These are phyloP conservation scores for Penicillium robsamsonii DNA, from an alignment of 495 filamentous ascomycete genomes.

Conservation along the genomic window DNA sequence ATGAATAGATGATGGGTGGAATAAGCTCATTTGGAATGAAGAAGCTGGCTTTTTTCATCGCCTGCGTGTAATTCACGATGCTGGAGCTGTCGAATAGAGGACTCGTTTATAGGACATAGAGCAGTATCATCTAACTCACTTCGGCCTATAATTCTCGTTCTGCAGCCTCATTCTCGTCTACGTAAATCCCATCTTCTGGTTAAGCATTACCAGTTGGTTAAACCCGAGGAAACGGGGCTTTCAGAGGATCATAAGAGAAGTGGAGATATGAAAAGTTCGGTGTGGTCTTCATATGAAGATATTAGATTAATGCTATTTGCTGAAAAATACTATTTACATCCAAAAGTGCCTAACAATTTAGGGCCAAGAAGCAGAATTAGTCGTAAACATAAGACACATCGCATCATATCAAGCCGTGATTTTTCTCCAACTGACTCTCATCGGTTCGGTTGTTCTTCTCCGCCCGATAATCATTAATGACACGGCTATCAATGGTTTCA, in stretches of 20 bases:
- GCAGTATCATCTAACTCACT: neutral
- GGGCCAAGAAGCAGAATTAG: neutral
- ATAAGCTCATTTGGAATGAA: neutral
- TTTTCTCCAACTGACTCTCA: slow-evolving; percentile 30
- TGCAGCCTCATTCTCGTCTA: slow-evolving; percentile 15
- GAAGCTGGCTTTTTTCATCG: neutral
- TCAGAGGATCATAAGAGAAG: neutral
- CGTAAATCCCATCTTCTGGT: slow-evolving; percentile 43
- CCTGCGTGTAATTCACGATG: slow-evolving; percentile 1
- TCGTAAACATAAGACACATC: slow-evolving; percentile 21
- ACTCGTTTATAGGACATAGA: neutral
- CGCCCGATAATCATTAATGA: slow-evolving; percentile 48
- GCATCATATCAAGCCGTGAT: slow-evolving; percentile 23
- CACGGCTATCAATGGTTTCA: slow-evolving; percentile 51
- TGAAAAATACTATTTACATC: slow-evolving; percentile 6
- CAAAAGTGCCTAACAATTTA: neutral
- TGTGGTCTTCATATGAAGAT: neutral
- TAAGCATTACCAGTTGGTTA: slow-evolving; percentile 55
- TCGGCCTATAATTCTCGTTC: neutral
- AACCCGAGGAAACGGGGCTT: neutral
- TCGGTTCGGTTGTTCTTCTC: slow-evolving; percentile 31
- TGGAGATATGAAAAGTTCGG: neutral
- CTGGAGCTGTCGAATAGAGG: neutral
- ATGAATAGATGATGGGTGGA: slow-evolving; percentile 56
- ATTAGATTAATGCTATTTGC: slow-evolving; percentile 7